phyloP scores from a whole-genome alignment of 805 yeast genomes.

The Starmerella apis region DNA sequence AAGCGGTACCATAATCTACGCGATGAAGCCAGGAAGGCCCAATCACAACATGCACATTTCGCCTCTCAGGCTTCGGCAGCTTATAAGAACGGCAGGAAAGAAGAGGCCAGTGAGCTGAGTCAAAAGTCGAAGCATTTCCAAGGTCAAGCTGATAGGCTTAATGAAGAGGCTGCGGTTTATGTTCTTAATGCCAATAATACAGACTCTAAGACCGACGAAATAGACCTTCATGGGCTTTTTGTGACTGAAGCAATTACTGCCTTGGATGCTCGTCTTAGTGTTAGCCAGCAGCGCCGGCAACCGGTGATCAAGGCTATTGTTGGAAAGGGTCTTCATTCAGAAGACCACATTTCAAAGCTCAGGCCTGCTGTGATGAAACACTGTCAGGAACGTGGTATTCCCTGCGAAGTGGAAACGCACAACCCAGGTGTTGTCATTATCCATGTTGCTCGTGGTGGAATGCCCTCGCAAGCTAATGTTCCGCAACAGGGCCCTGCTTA shows the following conservation, averaged over 20 bases:
- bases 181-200: conserved; percentile 71
- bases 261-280: conserved; percentile 59
- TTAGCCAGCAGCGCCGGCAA: conserved; percentile 29
- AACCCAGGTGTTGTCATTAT: conserved; percentile 76
- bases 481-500: background rate
- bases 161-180: conserved; percentile 60
- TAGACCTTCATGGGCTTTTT: conserved; percentile 84
- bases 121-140: conserved; percentile 53
- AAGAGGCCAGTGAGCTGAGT: conserved; percentile 61
- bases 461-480: background rate
- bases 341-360: conserved; percentile 70
- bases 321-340: conserved; percentile 84
- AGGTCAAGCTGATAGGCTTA: conserved; percentile 54
- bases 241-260: conserved; percentile 80
- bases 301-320: conserved; percentile 55
- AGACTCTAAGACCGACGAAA: conserved; percentile 75
- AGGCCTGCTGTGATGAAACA: conserved; percentile 79
- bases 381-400: conserved; percentile 57
- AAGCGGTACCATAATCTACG: conserved; percentile 50
- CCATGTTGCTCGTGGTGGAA: conserved; percentile 42
- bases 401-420: conserved; percentile 50
- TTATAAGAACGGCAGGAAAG: conserved; percentile 61
- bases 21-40: conserved; percentile 57
- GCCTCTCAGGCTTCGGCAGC: conserved; percentile 67
- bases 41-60: conserved; percentile 43